Base-by-base conservation (phyloP, 169 alveolate species). In the Nephromyces sp. region DNA sequence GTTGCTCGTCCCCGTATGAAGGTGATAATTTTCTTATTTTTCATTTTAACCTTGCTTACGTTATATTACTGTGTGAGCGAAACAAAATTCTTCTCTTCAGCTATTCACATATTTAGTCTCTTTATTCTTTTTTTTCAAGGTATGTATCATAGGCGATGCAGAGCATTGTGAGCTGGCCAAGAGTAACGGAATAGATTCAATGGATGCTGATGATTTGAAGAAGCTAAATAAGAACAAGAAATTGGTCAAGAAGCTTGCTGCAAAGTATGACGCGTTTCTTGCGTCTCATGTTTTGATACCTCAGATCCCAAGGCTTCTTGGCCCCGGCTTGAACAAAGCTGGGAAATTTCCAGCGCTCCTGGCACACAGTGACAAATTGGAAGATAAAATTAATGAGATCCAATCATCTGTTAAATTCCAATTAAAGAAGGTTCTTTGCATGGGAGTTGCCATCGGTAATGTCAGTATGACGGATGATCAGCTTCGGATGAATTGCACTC, bases 361-460 rank as follows among this genome's bases (percentile, higher is more conserved):
- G 79, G 92, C 98, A 51, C 99, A 95, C 79, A 87, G 78, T 78
- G 99, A 96, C 82, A 92, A 93, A 84, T 91, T 97, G 64, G 93
- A 87, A 83, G 96, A 88, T 65, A 97, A 98, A 91, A 93, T 96
- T 35, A 92, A 90, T 73, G 99, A 98, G 86, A 90, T 94, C 74
- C 90, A 90, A 80, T 86, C 94, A 51, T 87, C 92, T 51, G 90
- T 93, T 61, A 93, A 93, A 89, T 93, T 93, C 83, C 92, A 87
- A 78, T 74, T 84, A 24, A 79, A 79, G 71, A 79, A 79, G 73
- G 83, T 96, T 66, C 90, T 96, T 27, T 95, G 99, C 87, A 87
- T 98, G 93, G 99, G 98, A 72, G 99, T 95, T 53, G 99, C 99
- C 57, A 96, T 98, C 70, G 99, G 98, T 51, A 94, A 96, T 85